Percentiles rank a stretch among this genome's conserved stretches.
Evolutionary conservation across 768 basidiomycete genomes (phyloP).

Genomic region (Tylopilus felleus): DNA sequence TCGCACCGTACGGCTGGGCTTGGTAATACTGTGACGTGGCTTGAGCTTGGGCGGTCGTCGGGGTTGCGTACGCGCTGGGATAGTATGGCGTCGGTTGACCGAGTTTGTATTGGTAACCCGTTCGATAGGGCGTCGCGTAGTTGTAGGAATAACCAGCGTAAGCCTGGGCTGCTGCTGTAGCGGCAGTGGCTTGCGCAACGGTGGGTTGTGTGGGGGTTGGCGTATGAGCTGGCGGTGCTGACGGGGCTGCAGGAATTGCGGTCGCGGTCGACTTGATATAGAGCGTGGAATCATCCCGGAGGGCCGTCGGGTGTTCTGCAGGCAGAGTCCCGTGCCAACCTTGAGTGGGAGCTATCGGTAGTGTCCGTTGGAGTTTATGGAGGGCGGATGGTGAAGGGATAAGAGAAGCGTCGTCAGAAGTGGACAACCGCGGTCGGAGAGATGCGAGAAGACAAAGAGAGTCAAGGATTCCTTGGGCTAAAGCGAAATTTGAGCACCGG

Average conservation of each 20-base stretch:
- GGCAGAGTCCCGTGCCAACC: slow-evolving; percentile 80
- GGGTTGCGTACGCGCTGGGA: slow-evolving; percentile 26
- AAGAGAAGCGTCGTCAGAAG: slow-evolving; percentile 43
- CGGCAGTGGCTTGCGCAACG: slow-evolving; percentile 21
- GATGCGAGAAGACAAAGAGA: slow-evolving; percentile 67
- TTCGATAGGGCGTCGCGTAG: slow-evolving; percentile 34
- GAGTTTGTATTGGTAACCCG: slow-evolving; percentile 37
- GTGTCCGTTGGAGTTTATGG: slow-evolving; percentile 67
- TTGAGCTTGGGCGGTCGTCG: slow-evolving; percentile 25
- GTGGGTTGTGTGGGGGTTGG: slow-evolving; percentile 30
- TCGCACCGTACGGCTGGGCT: slow-evolving; percentile 33
- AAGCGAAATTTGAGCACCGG: slow-evolving; percentile 13
- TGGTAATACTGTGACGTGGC: slow-evolving; percentile 35
- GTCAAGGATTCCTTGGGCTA: slow-evolving; percentile 71
- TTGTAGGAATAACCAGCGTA: slow-evolving; percentile 35
- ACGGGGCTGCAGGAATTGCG: slow-evolving; percentile 30
- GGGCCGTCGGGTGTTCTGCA: slow-evolving; percentile 50
- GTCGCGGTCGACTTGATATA: slow-evolving; percentile 52
- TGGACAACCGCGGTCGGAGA: slow-evolving; percentile 60
- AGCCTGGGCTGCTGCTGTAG: slow-evolving; percentile 24
- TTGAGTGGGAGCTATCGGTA: slow-evolving; percentile 54
- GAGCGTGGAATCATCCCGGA: slow-evolving; percentile 73
- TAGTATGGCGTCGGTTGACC: slow-evolving; percentile 35
- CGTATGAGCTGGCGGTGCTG: slow-evolving; percentile 33
- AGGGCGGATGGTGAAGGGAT: slow-evolving; percentile 62